A percentile compares a stretch with the other conserved stretches of the same genome.
These are phyloP conservation scores for Lepidopterella palustris DNA, from an alignment of 495 filamentous ascomycete species.

Conservation along the genomic window DNA sequence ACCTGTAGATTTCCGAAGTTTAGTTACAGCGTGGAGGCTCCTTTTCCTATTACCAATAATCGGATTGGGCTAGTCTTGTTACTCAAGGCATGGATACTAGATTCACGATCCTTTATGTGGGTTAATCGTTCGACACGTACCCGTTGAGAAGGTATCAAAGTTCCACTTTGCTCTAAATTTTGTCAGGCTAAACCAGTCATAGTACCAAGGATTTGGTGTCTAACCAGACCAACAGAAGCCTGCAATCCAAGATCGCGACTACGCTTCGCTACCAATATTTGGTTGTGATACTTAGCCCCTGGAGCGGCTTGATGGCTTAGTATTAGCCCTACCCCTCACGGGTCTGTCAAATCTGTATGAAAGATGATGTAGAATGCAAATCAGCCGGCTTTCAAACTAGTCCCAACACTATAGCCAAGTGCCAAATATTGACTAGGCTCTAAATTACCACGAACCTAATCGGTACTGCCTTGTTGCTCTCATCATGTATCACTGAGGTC, in stretches of 20 bases:
- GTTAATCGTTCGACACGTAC: no score
- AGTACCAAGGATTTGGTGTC: not conserved
- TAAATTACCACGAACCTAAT: not conserved
- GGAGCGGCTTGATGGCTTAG: not conserved
- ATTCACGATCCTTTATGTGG: not conserved
- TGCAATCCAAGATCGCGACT: not conserved
- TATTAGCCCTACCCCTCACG: not conserved
- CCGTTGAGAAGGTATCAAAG: not conserved
- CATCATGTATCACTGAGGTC: not conserved
- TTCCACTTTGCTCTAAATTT: not conserved
- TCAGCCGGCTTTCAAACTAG: not conserved
- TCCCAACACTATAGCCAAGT: not conserved
- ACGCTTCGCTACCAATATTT: not conserved
- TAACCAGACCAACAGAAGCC: not conserved
- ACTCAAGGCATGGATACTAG: not conserved
- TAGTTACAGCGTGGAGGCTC: not conserved
- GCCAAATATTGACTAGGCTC: not conserved
- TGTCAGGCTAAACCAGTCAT: not conserved
- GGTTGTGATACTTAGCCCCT: not conserved
- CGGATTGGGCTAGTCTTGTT: not conserved
- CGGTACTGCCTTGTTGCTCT: not conserved
- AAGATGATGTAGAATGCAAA: not conserved
- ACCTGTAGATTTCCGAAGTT: not conserved
- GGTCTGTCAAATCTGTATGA: not conserved
- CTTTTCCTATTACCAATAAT: not conserved